Conservation (phyloP, 352 stramenopile species). For the Globisporangium camurandrum region DNA sequence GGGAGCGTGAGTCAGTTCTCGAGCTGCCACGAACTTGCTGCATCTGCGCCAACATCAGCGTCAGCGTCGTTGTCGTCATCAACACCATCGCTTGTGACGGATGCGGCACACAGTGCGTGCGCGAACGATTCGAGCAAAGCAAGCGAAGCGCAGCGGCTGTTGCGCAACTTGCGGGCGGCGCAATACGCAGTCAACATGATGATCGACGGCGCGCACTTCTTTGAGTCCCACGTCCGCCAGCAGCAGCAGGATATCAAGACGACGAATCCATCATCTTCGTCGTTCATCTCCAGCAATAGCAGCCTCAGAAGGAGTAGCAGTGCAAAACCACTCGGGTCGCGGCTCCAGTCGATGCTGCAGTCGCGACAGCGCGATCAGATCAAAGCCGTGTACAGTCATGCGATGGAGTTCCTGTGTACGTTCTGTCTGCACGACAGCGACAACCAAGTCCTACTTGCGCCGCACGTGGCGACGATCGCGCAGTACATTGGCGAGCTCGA, state of each 20-base stretch:
- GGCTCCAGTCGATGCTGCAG: constrained; percentile 26
- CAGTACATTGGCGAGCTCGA: constrained; percentile 46
- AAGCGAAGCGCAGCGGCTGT: constrained; percentile 39
- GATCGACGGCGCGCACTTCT: constrained; percentile 62
- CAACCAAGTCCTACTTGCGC: constrained; percentile 39
- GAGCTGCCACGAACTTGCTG: constrained; percentile 28
- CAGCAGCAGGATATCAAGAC: constrained; percentile 2
- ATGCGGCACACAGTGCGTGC: neutral
- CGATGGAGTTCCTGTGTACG: constrained; percentile 44
- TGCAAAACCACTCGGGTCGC: constrained; percentile 1
- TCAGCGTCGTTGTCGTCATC: too few species aligned
- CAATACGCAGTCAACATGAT: constrained; percentile 64
- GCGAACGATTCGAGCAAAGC: constrained; percentile 13
- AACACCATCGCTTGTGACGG: neutral
- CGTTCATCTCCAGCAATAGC: too few species aligned
- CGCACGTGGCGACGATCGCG: constrained; percentile 41
- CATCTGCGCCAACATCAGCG: too few species aligned
- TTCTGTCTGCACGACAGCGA: constrained; percentile 42
- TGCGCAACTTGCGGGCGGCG: constrained; percentile 48
- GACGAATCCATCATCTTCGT: too few species aligned
- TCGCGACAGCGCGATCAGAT: constrained; percentile 48
- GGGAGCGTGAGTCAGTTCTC: constrained; percentile 45
- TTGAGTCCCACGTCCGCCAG: constrained; percentile 35
- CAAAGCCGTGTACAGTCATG: constrained; percentile 38
- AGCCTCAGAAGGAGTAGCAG: too few species aligned